Base-by-base conservation (phyloP, 495 filamentous ascomycete genomes). In the Annulohypoxylon maeteangense region DNA sequence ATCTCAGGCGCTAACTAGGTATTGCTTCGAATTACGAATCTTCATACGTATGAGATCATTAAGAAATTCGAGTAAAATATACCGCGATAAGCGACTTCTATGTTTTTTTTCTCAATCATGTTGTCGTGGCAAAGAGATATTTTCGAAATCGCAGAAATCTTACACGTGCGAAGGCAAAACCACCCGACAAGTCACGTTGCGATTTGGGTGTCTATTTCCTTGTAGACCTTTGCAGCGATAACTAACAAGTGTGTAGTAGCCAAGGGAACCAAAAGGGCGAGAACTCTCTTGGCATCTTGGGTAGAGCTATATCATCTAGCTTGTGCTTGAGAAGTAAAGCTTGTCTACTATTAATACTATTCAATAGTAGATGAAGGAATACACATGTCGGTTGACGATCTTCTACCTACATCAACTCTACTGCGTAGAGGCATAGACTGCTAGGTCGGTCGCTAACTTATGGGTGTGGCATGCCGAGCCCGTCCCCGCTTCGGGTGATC, bases 401-500 rank as follows among this genome's bases (percentile, higher is more conserved):
- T 44, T 12, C n/a, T 44, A 32, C 27, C 27, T 20, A 34, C 14
- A n/a, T 18, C 7, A 54, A 54, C 31, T 32, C 16, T 34, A n/a
- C n/a, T n/a, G n/a, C n/a, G n/a, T n/a, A 20, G 14, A n/a, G 50
- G 29, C 10, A 54, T 34, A 32, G 16, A 31, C 10, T n/a, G 10
- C 12, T 16, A 61, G 56, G 45, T 60, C 20, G 48, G 34, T 42
- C 10, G 59, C 57, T 56, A 64, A 50, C 45, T 47, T 67, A 40
- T 40, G 34, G 34, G 12, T 36, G 57, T 68, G 60, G 14, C 57
- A 53, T 58, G 64, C 70, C 65, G 65, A 65, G 22, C 61, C 56
- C 60, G 56, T 69, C 70, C 65, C 70, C 70, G 70, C 70, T 73
- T 61, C 70, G 70, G 70, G 40, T 36, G 64, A 68, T 38, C 59